phyloP scores from a whole-genome alignment of 306 rosid genomes.

The Trifolium pratense region DNA sequence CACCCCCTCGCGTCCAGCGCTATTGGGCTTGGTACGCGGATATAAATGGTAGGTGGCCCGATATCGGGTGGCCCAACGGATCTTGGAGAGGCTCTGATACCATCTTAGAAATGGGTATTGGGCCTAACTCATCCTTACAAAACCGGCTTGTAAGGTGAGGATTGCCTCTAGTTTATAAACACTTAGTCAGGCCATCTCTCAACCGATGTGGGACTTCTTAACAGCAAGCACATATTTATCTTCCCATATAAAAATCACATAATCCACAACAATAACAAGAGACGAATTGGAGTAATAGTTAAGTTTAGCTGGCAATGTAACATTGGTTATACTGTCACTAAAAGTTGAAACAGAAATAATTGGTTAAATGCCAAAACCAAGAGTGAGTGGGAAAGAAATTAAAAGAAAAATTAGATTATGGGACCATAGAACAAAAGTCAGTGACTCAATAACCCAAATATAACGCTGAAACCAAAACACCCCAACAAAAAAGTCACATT shows the following conservation, averaged over 20 bases:
- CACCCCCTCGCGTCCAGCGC: no score
- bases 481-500: constrained; percentile 14
- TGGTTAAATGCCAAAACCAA: constrained; percentile 23
- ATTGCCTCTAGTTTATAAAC: no score
- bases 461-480: constrained; percentile 14
- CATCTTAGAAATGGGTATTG: no score
- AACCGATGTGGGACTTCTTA: no score
- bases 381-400: neutral
- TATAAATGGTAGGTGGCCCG: no score
- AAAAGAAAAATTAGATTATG: constrained; percentile 13
- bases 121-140: no score
- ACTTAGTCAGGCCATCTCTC: no score
- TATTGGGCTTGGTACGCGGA: no score
- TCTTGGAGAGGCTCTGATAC: no score
- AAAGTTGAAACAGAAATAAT: constrained; percentile 28
- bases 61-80: no score
- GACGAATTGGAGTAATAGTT: constrained; percentile 9
- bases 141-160: no score
- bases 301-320: constrained; percentile 28
- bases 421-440: constrained; percentile 52
- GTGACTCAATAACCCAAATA: constrained; percentile 20
- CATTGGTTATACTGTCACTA: constrained; percentile 29
- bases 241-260: constrained; percentile 20
- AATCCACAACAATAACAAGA: neutral
- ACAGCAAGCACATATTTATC: constrained; percentile 5